Conservation (phyloP, 2,329 filamentous ascomycete species). For the Cryphonectria radicalis region DNA sequence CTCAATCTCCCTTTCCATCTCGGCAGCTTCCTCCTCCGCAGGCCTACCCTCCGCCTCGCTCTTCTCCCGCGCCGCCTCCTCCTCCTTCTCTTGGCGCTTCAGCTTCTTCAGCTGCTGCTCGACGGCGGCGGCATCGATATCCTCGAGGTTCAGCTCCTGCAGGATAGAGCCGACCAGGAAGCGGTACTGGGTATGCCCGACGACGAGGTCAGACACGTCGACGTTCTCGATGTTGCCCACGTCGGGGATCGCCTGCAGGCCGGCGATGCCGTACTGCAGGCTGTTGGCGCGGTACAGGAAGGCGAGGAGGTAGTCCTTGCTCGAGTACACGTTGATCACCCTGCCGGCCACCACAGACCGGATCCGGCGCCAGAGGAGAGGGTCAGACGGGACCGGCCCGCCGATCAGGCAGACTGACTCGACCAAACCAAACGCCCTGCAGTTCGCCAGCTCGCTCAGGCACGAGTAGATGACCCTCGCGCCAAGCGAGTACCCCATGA, state of each 20-base stretch:
- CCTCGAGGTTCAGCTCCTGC: constrained; percentile 24
- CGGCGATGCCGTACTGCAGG: constrained; percentile 81
- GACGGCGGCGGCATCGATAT: constrained; percentile 23
- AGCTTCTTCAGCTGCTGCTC: constrained; percentile 28
- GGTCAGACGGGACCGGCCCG: constrained; percentile 73
- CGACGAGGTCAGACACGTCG: constrained; percentile 55
- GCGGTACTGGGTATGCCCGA: constrained; percentile 44
- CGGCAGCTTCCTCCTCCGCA: constrained; percentile 23
- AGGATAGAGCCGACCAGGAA: constrained; percentile 56
- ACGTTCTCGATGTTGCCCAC: constrained; percentile 69
- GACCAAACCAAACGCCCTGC: constrained; percentile 80
- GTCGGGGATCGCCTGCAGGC: constrained; percentile 72
- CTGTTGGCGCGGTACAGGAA: constrained; percentile 87
- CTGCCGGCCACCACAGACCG: constrained; percentile 79
- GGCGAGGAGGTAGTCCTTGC: constrained; percentile 84
- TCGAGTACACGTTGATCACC: constrained; percentile 86
- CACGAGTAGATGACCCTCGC: constrained; percentile 84
- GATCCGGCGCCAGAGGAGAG: constrained; percentile 75
- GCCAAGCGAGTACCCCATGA: constrained; percentile 83
- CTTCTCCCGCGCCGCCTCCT: constrained; percentile 23
- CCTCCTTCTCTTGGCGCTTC: constrained; percentile 27
- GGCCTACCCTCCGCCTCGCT: constrained; percentile 24
- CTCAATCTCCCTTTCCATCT: constrained; percentile 27
- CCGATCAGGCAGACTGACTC: constrained; percentile 86
- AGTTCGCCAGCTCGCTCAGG: constrained; percentile 74